Evolutionary conservation across 2,329 filamentous ascomycete genomes (phyloP).

Genomic region (Helotiales sp.): DNA sequence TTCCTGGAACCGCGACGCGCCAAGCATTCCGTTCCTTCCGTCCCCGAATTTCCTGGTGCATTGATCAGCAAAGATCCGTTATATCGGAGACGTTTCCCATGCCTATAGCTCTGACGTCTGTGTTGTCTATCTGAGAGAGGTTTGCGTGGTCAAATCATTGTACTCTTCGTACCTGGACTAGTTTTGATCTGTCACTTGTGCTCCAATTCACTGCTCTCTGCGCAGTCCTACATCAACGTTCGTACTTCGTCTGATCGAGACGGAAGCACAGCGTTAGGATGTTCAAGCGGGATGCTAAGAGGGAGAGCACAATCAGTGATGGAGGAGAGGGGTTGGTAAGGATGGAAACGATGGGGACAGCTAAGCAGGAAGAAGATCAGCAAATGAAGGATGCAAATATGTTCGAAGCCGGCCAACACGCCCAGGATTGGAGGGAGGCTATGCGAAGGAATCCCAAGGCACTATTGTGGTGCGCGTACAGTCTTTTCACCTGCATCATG

Average conservation of each 20-base stretch:
- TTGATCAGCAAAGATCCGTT: neutral
- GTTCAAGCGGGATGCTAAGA: neutral
- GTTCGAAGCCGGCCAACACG: conserved; percentile 9
- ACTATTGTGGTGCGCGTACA: conserved; percentile 22
- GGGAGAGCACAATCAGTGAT: neutral
- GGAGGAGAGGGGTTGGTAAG: neutral
- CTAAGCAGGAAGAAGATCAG: neutral
- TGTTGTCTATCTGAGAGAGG: neutral
- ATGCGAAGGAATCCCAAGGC: conserved; percentile 17
- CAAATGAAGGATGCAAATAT: neutral
- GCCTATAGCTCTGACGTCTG: neutral
- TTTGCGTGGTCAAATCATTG: neutral
- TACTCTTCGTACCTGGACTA: too few relatives aligned
- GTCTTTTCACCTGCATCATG: conserved; percentile 25
- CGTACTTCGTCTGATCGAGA: neutral
- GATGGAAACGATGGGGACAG: neutral
- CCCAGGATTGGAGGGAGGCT: conserved; percentile 18
- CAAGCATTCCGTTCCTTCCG: conserved; percentile 1
- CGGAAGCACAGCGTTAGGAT: neutral
- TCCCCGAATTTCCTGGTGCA: neutral
- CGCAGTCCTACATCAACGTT: neutral
- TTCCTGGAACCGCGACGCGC: neutral
- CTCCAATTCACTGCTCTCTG: too few relatives aligned
- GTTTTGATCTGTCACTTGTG: too few relatives aligned
- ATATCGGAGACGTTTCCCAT: conserved; percentile 1